Conservation (phyloP, 2,329 filamentous ascomycete species). For the Stenocarpella maydis region DNA sequence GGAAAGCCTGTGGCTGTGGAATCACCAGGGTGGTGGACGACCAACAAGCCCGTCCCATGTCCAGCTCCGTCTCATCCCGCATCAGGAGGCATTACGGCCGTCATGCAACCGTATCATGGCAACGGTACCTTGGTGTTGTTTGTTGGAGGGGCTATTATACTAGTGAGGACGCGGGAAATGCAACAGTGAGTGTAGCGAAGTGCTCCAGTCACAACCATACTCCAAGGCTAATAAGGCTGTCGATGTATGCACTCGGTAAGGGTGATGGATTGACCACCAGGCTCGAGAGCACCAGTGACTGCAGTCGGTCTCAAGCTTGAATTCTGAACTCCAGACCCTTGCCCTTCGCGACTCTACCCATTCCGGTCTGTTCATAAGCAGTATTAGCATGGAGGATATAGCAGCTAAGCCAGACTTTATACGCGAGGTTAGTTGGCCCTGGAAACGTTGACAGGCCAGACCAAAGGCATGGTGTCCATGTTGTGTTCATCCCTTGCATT, state of each 20-base stretch:
- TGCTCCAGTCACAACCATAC: background rate
- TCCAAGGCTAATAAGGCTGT: background rate
- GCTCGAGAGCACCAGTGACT: background rate
- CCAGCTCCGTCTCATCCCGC: slow-evolving; percentile 20
- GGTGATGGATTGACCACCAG: background rate
- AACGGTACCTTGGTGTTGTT: background rate
- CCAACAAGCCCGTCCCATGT: slow-evolving; percentile 17
- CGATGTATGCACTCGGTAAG: background rate
- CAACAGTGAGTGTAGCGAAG: background rate
- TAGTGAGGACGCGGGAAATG: background rate
- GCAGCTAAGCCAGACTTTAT: slow-evolving; percentile 24
- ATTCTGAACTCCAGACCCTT: background rate
- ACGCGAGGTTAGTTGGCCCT: slow-evolving; percentile 21
- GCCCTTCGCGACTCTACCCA: no score
- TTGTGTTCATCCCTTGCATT: slow-evolving; percentile 22
- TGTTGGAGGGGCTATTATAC: background rate
- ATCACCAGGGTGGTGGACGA: slow-evolving; percentile 5
- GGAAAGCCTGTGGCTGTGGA: slow-evolving; percentile 29
- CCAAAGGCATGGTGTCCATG: slow-evolving; percentile 15
- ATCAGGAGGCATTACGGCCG: slow-evolving; percentile 18
- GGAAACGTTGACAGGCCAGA: slow-evolving; percentile 17
- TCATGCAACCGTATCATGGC: slow-evolving; percentile 17
- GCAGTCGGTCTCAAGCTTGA: slow-evolving; percentile 1
- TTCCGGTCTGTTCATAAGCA: no score
- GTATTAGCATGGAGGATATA: slow-evolving; percentile 27